Percentiles rank a stretch among this genome's conserved stretches.
phyloP scores from a whole-genome alignment of 148 eudicot genomes.

The Rhododendron molle region DNA sequence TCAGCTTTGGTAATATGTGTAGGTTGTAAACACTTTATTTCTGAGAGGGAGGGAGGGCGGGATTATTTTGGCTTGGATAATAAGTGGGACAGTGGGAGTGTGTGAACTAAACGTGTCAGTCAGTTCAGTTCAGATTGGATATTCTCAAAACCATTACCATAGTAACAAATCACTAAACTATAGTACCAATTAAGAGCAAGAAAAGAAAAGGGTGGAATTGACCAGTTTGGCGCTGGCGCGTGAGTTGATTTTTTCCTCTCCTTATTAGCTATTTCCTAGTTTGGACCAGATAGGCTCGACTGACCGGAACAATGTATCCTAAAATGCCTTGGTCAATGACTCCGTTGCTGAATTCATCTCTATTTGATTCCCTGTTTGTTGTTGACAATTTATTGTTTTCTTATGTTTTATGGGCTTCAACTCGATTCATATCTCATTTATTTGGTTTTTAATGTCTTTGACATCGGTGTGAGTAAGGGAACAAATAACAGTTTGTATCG shows the following conservation, averaged over 20 bases:
- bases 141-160: not conserved
- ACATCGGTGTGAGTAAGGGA: not conserved
- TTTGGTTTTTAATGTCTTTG: not conserved
- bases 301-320: not conserved
- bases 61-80: not conserved
- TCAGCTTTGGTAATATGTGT: not conserved
- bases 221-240: not conserved
- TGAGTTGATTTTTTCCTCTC: not conserved
- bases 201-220: not conserved
- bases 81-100: not conserved
- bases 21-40: not conserved
- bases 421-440: not conserved
- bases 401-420: not conserved
- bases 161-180: not conserved
- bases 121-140: not conserved
- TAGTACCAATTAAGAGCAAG: not conserved
- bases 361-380: not conserved
- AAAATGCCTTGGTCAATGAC: not conserved
- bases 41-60: not conserved
- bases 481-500: not conserved
- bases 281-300: not conserved
- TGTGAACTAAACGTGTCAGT: not conserved
- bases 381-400: not conserved
- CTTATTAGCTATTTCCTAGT: not conserved
- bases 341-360: not conserved